Evolutionary conservation across 495 filamentous ascomycete genomes (phyloP), one percentile per base, ranked within the genome.

Genomic region (Delitschia confertaspora): DNA sequence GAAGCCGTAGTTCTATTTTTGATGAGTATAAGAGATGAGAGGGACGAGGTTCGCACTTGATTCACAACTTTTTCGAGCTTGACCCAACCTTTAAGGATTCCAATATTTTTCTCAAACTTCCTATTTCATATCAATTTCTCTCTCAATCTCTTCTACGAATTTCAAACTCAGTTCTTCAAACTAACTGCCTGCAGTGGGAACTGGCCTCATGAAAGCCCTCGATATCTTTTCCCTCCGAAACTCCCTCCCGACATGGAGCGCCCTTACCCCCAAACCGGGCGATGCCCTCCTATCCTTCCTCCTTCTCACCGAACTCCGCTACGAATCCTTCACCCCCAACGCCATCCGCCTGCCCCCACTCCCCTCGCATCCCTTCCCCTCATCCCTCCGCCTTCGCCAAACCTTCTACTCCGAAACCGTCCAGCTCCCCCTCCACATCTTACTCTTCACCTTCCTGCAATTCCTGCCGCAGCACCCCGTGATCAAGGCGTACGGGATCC

Each of bases 261-360:
- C 53, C 14, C 51, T 38, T 14, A 14, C 21, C 14, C 37, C 37
- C 3, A n/a, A 14, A 18, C 63, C 63, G 13, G 26, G 55, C 17
- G 46, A 53, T 17, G 58, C 51, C 46, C 33, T 58, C 2, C 36
- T 51, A 24, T 45, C 63, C 10, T 36, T 64, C 19, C 34, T 61
- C 9, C 18, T 60, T 7, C 39, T 64, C 20, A 64, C 58, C 3
- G 63, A 66, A 40, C 52, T 66, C 4, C 55, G 63, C 45, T 64
- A 61, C 38, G 63, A 66, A 22, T 60, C 56, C 31, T 66, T 66
- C 48, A 57, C 57, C 4, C 63, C 63, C 31, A 66, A 66, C 34
- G 44, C 56, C 35, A 57, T 66, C 29, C 57, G 61, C 25, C 43
- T 38, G 7, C 16, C 35, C 10, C 24, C 24, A 7, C 51, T 14